phyloP scores from a whole-genome alignment of 2,329 filamentous ascomycete species.

The Clonostachys rosea region DNA sequence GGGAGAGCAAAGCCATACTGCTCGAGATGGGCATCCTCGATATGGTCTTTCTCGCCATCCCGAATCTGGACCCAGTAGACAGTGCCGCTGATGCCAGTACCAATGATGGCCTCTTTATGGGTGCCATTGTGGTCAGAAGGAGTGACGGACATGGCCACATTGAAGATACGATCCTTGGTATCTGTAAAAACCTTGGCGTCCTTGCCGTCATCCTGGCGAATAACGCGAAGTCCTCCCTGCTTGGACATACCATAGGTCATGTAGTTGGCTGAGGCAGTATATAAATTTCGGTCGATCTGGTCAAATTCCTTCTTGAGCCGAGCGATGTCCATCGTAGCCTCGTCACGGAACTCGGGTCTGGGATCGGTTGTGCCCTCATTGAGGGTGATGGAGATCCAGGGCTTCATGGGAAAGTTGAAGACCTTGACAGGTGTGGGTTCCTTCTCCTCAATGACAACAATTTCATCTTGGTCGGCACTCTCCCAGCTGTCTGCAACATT shows the following conservation, averaged over 20 bases:
- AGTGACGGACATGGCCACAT: constrained; percentile 76
- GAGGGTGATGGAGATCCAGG: constrained; percentile 87
- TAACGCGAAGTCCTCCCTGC: constrained; percentile 86
- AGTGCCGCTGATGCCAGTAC: constrained; percentile 88
- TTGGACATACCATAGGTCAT: constrained; percentile 95
- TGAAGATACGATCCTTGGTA: constrained; percentile 91
- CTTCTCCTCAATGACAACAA: constrained; percentile 62
- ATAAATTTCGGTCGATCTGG: constrained; percentile 90
- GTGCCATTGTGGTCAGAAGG: constrained; percentile 48
- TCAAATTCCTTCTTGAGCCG: constrained; percentile 97
- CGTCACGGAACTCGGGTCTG: constrained; percentile 65
- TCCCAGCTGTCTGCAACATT: constrained; percentile 85
- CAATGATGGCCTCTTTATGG: constrained; percentile 78
- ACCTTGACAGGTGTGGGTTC: constrained; percentile 67
- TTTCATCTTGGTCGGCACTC: constrained; percentile 71
- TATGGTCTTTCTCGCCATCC: constrained; percentile 71
- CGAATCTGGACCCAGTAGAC: constrained; percentile 93
- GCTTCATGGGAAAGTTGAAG: constrained; percentile 94
- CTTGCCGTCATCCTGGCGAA: constrained; percentile 87
- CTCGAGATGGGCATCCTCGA: constrained; percentile 75
- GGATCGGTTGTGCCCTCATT: constrained; percentile 49
- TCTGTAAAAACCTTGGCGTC: constrained; percentile 90
- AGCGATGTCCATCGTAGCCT: constrained; percentile 87
- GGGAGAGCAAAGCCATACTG: constrained; percentile 86
- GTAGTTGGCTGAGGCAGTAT: constrained; percentile 82